Evolutionary conservation across 2,329 filamentous ascomycete species (phyloP).

Genomic region (Epichloe sibirici): DNA sequence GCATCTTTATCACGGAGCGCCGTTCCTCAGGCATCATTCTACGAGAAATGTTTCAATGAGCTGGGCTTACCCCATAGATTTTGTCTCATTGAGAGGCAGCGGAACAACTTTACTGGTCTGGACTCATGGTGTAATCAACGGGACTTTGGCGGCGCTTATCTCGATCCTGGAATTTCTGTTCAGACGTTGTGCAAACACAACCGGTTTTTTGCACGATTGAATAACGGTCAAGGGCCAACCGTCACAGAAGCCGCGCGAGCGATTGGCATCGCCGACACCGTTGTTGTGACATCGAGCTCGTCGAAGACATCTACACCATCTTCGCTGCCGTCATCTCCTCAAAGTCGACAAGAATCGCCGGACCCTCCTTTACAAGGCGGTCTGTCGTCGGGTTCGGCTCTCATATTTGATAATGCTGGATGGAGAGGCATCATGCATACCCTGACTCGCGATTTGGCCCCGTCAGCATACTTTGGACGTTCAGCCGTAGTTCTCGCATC

Average conservation of each 20-base stretch:
- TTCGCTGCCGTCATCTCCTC: slow-evolving; percentile 37
- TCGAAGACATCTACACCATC: slow-evolving; percentile 31
- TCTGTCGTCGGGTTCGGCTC: slow-evolving; percentile 36
- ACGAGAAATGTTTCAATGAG: slow-evolving; percentile 73
- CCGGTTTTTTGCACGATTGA: slow-evolving; percentile 37
- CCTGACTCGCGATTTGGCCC: slow-evolving; percentile 68
- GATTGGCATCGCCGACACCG: slow-evolving; percentile 74
- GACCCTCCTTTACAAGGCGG: slow-evolving; percentile 17
- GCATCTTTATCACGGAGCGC: slow-evolving; percentile 49
- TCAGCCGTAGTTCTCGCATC: slow-evolving; percentile 66
- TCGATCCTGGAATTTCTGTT: slow-evolving; percentile 58
- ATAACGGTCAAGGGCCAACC: slow-evolving; percentile 38
- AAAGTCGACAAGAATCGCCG: slow-evolving; percentile 18
- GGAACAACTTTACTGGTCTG: slow-evolving; percentile 51
- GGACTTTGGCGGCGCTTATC: slow-evolving; percentile 70
- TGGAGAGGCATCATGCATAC: slow-evolving; percentile 81
- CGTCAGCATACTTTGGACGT: slow-evolving; percentile 66
- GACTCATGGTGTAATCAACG: slow-evolving; percentile 61
- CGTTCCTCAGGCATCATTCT: slow-evolving; percentile 69
- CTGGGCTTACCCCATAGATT: slow-evolving; percentile 79
- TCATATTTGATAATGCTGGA: slow-evolving; percentile 70
- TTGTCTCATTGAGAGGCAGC: slow-evolving; percentile 58
- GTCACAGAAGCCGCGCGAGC: slow-evolving; percentile 65
- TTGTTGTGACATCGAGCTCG: slow-evolving; percentile 46
- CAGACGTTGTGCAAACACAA: slow-evolving; percentile 46